phyloP scores from a whole-genome alignment of 2,329 filamentous ascomycete genomes.

The Colletotrichum orchidophilum region DNA sequence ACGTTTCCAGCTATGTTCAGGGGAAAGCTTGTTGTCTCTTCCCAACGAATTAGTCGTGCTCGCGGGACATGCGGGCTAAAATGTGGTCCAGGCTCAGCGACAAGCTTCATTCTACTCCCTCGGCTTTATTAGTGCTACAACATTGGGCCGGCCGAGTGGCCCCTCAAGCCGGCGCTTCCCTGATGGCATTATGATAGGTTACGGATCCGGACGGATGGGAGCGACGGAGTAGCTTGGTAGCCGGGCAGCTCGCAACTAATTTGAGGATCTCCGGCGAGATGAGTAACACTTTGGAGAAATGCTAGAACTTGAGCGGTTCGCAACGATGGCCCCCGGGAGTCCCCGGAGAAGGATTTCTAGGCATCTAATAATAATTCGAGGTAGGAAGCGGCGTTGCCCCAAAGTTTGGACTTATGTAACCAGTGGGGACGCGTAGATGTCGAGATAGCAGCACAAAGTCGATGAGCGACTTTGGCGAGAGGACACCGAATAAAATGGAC shows the following conservation, averaged over 20 bases:
- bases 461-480: background rate
- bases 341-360: too few species aligned
- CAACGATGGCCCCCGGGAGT: too few species aligned
- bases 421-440: too few species aligned
- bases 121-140: background rate
- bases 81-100: background rate
- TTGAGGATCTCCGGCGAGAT: background rate
- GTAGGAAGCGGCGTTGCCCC: background rate
- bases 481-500: background rate
- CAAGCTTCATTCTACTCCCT: background rate
- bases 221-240: background rate
- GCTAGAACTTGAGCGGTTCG: background rate
- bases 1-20: slow-evolving; percentile 6
- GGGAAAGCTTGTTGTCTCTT: background rate
- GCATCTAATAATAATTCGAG: background rate
- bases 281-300: background rate
- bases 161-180: background rate
- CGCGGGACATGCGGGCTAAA: background rate
- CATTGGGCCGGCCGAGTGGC: background rate
- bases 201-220: background rate
- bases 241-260: background rate
- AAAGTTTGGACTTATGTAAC: too few species aligned
- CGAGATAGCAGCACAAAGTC: too few species aligned
- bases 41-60: background rate
- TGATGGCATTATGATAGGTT: background rate